Evolutionary conservation across 108 stramenopile species (phyloP), one percentile per base, ranked within the genome.

Genomic region (Skeletonema marinoi): DNA sequence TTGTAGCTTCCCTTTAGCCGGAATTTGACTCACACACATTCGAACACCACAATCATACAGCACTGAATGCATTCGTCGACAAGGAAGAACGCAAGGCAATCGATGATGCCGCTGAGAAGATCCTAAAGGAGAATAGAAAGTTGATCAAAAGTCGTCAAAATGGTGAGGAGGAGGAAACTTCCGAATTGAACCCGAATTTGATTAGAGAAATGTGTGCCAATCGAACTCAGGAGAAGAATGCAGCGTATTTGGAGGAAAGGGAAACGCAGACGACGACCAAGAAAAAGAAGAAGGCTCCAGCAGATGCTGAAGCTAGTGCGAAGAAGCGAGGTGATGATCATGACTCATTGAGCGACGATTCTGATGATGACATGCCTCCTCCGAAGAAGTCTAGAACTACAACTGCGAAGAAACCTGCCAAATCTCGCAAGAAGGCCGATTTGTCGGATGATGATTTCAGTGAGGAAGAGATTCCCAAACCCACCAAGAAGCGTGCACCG

Each of bases 41-140:
- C 58, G 16, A 16, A 44, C 38, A 17, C 17, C 8, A 39, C 35
- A 48, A 73, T 95, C 54, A 65, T 74, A 14, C 65, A 70, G 96
- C 98, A 6, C 82, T 98, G 48, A 90, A 97, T 44, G 90, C 92
- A n/a, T 98, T 91, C 70, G 98, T 98, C 5, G 72, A 85, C 60
- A 96, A 98, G 84, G 73, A 81, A 46, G 70, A 85, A 65, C 75
- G 73, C 0, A 66, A 73, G 35, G 90, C 96, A 59, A 88, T 97
- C 63, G 61, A 78, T 12, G 92, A 93, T 41, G 64, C 68, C 50
- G 77, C 92, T 4, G 80, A 75, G 51, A 83, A 82, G 60, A 68
- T 77, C 35, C 86, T 93, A 32, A 84, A 59, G 30, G 85, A 89
- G 70, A 64, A 80, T 31, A 79, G 80, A 42, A 75, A 65, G 56